Evolutionary conservation across 2,329 filamentous ascomycete genomes (phyloP).

Genomic region (Cordyceps militaris): DNA sequence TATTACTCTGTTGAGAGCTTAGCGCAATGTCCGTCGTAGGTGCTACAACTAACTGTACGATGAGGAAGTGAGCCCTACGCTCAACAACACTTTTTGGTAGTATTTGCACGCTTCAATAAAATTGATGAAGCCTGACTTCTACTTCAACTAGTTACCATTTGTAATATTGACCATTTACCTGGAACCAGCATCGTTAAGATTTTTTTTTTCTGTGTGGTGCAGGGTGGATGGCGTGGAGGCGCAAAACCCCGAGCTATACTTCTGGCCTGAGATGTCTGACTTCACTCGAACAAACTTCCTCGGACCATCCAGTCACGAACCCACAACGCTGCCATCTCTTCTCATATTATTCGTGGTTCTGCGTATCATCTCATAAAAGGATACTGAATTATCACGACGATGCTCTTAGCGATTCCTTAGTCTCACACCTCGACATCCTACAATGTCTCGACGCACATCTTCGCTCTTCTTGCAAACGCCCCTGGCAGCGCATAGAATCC

Average conservation of each 20-base stretch:
- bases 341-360: background rate
- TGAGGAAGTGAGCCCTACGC: no score
- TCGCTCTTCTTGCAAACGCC: background rate
- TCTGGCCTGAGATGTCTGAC: background rate
- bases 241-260: conserved; percentile 6
- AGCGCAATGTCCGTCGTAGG: no score
- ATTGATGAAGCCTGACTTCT: no score
- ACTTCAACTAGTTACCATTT: no score
- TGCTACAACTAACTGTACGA: no score
- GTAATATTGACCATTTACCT: no score
- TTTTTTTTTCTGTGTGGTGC: background rate
- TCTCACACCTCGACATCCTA: background rate
- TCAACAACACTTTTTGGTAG: no score
- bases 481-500: background rate
- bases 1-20: no score
- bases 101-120: no score
- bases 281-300: background rate
- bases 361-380: background rate
- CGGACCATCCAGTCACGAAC: background rate
- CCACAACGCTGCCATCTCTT: background rate
- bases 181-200: no score
- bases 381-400: background rate
- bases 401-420: background rate
- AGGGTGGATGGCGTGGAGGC: background rate
- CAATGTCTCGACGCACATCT: background rate